Base-by-base conservation (phyloP, 163 green algal species). In the Scenedesmus sp. region DNA sequence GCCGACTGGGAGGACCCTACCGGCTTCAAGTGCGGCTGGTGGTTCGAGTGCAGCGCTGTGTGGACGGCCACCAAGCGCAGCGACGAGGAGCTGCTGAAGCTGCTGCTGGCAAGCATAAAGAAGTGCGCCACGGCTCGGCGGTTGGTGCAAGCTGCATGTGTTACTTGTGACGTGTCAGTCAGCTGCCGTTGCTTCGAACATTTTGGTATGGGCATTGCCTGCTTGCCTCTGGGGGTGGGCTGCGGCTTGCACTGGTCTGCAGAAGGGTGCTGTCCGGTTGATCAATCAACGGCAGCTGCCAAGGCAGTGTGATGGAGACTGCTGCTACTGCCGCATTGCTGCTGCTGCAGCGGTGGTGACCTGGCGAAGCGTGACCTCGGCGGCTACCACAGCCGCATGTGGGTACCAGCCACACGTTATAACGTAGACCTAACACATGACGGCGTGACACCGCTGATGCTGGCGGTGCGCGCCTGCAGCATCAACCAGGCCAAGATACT, bases 41-140 rank as follows among this genome's bases (percentile, higher is more conserved):
- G 61, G 68, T 89, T 89, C 70, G 43, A 72, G 37, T 83, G 85
- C 43, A 80, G 56, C 35, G 40, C 85, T 20, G 37, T 89, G 37
- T 89, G 85, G 85, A 33, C 43, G 9, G 85, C 85, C 10, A 65
- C 44, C 13, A 89, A 89, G 65, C 40, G 44, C 9, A 20, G 20
- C n/a, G 44, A 83, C 35, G 85, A 89, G 4, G 37, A 37, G 33
- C 20, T 80, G 51, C 72, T 89, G 35, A 68, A 89, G 40, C 43
- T 83, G 61, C 35, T 89, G 53, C 53, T 78, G 61, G 42, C 65
- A 76, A 76, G 65, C 65, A 84, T 49, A 35, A 51, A 51, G 3
- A 84, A 24, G 78, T 84, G 40, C n/a, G 35, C 30, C 10, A 30
- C 16, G n/a, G 16, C 33, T 18, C 10, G 16, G 70, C 13, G 33